Evolutionary conservation across 2,329 filamentous ascomycete species (phyloP), one percentile per base, ranked within the genome.

Genomic region (Chaetomiaceae sp.): DNA sequence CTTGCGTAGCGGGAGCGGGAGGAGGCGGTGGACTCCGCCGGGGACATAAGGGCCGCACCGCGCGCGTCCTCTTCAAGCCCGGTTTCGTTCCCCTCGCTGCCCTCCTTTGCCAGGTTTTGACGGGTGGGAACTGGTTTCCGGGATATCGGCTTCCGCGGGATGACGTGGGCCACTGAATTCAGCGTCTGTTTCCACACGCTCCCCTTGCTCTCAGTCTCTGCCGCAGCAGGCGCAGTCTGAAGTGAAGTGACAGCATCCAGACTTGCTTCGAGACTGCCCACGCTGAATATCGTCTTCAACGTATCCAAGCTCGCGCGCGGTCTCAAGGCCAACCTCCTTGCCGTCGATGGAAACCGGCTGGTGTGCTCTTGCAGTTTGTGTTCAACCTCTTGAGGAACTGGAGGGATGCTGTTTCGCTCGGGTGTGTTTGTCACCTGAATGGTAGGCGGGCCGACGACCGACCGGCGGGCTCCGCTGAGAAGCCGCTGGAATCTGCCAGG

Each of bases 241-340:
- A 53, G 45, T 2, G 45, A 35, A 15, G 51, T 52, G 6, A 50
- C 39, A 6, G 54, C 47, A 12, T 63, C 61, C 20, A 58, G 56
- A 32, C 50, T 60, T 14, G 56, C 50, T 37, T 73, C 70, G 15
- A 68, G 59, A 39, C 71, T 75, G 6, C 68, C 71, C 8, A 75
- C 71, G 48, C 73, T 75, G 42, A 75, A 56, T 15, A 76, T 74
- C 1, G 72, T 75, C 42, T 70, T 70, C 20, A 75, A 56, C 0
- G 70, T 73, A 20, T 74, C 72, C 51, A 68, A 68, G 55, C 69
- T 74, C n/a, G 64, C 55, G 26, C 70, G 66, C 0, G 62, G 59
- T 36, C 64, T 67, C 37, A 72, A 53, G 6, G 61, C 57, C 10
- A 68, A 52, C 33, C 63, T 65, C 51, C 66, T 69, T 1, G 65